Evolutionary conservation across 23 red algal species (phyloP).

Genomic region (Gracilariopsis chorda): DNA sequence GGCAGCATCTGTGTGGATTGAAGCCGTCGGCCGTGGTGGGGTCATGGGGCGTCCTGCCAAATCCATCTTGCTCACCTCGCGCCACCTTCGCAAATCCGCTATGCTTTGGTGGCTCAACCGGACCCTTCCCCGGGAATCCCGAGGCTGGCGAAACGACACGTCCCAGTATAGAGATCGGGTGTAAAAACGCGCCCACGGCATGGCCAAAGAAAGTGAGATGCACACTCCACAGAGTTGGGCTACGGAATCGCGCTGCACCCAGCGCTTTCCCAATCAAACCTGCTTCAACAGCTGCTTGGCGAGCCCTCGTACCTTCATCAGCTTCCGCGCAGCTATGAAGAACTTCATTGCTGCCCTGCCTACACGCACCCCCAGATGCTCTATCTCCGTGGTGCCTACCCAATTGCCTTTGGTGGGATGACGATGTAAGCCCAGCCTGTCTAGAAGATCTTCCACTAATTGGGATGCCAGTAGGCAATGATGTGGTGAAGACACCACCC

Average conservation of each 20-base stretch:
- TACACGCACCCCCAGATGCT: constrained; percentile 14
- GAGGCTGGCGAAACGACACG: not conserved
- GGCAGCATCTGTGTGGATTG: not conserved
- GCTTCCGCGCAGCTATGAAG: not conserved
- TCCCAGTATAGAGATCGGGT: constrained; percentile 7
- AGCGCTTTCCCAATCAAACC: not conserved
- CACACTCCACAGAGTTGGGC: not conserved
- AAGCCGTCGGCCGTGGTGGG: not conserved
- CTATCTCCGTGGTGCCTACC: not conserved
- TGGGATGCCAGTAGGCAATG: not conserved
- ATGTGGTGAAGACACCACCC: not conserved
- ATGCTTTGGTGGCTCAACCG: not conserved
- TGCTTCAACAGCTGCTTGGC: not conserved
- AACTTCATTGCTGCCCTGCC: not conserved
- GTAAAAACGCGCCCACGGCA: not conserved
- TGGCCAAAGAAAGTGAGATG: not conserved
- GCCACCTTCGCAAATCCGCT: not conserved
- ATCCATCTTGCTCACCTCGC: not conserved
- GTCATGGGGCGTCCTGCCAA: not conserved
- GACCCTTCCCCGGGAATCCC: not conserved
- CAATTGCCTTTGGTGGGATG: not conserved
- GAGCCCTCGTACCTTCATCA: not conserved
- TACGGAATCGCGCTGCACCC: not conserved
- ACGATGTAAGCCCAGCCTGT: not conserved
- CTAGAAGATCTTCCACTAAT: not conserved